phyloP scores from a whole-genome alignment of 75 land plant species.

The Pseudotsuga menziesii region DNA sequence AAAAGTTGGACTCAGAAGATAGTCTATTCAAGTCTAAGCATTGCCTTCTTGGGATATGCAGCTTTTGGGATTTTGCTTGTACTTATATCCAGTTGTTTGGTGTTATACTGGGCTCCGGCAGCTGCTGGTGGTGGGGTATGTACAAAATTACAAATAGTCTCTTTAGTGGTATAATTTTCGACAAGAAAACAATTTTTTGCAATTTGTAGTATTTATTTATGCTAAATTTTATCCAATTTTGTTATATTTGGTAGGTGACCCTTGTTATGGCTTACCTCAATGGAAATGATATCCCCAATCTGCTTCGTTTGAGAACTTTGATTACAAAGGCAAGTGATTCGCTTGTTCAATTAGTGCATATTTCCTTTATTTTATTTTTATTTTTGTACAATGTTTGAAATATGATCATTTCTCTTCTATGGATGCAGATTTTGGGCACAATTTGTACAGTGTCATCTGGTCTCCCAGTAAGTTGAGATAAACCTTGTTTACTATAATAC shows the following conservation, averaged over 20 bases:
- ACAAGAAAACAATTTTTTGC: background rate
- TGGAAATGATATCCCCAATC: constrained; percentile 48
- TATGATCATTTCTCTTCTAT: background rate
- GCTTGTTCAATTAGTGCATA: background rate
- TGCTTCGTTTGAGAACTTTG: constrained; percentile 29
- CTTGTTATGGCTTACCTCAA: constrained; percentile 52
- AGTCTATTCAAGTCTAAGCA: constrained; percentile 11
- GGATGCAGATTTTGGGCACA: constrained; percentile 34
- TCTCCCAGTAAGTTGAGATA: constrained; percentile 25
- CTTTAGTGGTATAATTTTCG: background rate
- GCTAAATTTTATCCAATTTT: background rate
- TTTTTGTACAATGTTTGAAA: background rate
- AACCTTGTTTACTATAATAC: background rate
- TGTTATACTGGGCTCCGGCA: constrained; percentile 46
- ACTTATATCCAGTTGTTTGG: constrained; percentile 34
- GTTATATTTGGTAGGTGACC: constrained; percentile 24
- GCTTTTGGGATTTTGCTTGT: constrained; percentile 25
- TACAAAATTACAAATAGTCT: background rate
- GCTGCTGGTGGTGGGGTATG: constrained; percentile 57
- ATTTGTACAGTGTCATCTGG: constrained; percentile 43
- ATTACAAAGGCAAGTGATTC: constrained; percentile 23
- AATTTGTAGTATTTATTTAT: background rate
- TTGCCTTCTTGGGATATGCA: constrained; percentile 28
- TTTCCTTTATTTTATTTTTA: constrained; percentile 2
- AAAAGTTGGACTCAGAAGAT: constrained; percentile 22